Evolutionary conservation across 148 eudicot species (phyloP).

Genomic region (Dysphania ambrosioides): DNA sequence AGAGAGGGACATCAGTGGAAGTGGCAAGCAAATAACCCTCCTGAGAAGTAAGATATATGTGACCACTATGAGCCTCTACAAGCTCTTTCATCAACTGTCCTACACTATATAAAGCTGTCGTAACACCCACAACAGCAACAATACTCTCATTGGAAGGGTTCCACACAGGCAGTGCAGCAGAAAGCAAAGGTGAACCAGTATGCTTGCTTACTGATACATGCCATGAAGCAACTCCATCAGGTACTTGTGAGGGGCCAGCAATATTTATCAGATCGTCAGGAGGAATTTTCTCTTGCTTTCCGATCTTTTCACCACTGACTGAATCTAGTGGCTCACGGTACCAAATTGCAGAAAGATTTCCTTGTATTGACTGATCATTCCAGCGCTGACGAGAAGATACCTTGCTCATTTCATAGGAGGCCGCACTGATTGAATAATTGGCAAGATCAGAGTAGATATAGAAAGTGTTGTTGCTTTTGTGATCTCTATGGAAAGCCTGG

Average conservation of each 20-base stretch:
- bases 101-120: constrained; percentile 84
- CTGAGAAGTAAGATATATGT: constrained; percentile 87
- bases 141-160: constrained; percentile 58
- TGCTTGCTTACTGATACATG: constrained; percentile 90
- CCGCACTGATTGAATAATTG: constrained; percentile 61
- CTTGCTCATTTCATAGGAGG: constrained; percentile 35
- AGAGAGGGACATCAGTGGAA: constrained; percentile 69
- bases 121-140: constrained; percentile 93
- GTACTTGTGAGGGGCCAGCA: constrained; percentile 92
- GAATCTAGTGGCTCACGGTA: constrained; percentile 82
- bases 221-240: constrained; percentile 94
- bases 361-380: constrained; percentile 67
- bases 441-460: constrained; percentile 80
- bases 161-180: constrained; percentile 92
- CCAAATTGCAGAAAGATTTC: constrained; percentile 82
- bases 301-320: constrained; percentile 57
- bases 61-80: constrained; percentile 83
- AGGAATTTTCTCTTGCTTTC: constrained; percentile 53
- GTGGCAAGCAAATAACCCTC: constrained; percentile 91
- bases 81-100: constrained; percentile 93
- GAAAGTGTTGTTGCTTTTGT: constrained; percentile 68
- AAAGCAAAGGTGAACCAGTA: constrained; percentile 76
- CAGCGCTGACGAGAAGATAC: constrained; percentile 64
- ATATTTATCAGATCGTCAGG: constrained; percentile 87
- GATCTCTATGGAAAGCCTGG: constrained; percentile 95